Percentiles rank a stretch among this genome's conserved stretches.
Evolutionary conservation across 768 basidiomycete genomes (phyloP).

Genomic region (Ramaria rubella): DNA sequence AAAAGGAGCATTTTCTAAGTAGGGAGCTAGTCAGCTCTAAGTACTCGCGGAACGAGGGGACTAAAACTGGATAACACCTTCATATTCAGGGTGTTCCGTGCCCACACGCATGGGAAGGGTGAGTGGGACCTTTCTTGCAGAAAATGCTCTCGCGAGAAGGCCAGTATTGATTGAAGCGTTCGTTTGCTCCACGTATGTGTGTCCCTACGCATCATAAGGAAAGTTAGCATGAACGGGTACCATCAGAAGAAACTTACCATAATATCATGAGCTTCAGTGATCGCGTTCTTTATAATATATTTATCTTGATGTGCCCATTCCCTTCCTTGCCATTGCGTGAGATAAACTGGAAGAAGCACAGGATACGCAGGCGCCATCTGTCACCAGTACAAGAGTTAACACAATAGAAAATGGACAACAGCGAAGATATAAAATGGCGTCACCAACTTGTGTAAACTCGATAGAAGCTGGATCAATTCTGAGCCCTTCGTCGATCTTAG

Average conservation of each 20-base stretch:
- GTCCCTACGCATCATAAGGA: too few relatives aligned
- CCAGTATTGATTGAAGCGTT: too few relatives aligned
- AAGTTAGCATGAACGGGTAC: too few relatives aligned
- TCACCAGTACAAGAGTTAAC: not conserved
- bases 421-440: not conserved
- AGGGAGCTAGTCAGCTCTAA: too few relatives aligned
- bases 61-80: too few relatives aligned
- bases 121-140: too few relatives aligned
- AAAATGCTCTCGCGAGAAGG: too few relatives aligned
- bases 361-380: not conserved
- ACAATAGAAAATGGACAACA: not conserved
- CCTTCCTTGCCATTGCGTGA: not conserved
- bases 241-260: not conserved
- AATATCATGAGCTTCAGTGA: not conserved
- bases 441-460: not conserved
- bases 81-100: too few relatives aligned
- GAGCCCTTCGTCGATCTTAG: not conserved
- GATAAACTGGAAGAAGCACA: not conserved
- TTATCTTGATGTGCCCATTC: not conserved
- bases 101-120: too few relatives aligned
- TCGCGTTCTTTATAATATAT: not conserved
- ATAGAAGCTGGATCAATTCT: not conserved
- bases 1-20: too few relatives aligned
- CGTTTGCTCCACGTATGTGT: too few relatives aligned
- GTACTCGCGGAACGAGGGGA: too few relatives aligned